Evolutionary conservation across 257 asterid species (phyloP).

Genomic region (Solanum sitiens): DNA sequence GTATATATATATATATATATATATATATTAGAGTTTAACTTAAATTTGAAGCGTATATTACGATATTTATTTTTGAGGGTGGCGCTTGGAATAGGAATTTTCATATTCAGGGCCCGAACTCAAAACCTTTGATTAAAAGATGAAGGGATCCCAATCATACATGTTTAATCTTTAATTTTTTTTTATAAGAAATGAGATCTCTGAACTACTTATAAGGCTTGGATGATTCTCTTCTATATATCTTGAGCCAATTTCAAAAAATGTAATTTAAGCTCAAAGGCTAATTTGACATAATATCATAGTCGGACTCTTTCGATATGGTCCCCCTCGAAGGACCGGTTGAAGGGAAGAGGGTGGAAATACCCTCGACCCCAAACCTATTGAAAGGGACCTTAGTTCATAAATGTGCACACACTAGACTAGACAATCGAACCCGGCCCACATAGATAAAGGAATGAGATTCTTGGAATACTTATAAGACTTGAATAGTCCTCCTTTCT

Average conservation of each 20-base stretch:
- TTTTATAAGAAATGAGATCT: neutral
- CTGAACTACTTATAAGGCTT: neutral
- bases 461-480: neutral
- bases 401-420: neutral
- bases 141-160: neutral
- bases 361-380: neutral
- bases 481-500: neutral
- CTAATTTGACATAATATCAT: neutral
- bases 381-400: neutral
- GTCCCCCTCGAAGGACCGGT: neutral
- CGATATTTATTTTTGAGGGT: neutral
- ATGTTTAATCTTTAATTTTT: neutral
- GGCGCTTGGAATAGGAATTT: rapidly evolving
- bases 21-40: neutral
- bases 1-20: too few relatives aligned
- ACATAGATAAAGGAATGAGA: neutral
- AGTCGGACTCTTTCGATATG: neutral
- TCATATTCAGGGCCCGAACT: neutral
- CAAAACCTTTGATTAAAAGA: neutral
- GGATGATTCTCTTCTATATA: neutral
- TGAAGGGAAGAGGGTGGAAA: neutral
- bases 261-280: neutral
- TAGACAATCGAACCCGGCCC: neutral
- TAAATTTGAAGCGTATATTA: neutral
- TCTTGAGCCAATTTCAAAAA: neutral